Evolutionary conservation across 2,329 filamentous ascomycete genomes (phyloP), one percentile per base, ranked within the genome.

Genomic region (Aspergillus floridensis): DNA sequence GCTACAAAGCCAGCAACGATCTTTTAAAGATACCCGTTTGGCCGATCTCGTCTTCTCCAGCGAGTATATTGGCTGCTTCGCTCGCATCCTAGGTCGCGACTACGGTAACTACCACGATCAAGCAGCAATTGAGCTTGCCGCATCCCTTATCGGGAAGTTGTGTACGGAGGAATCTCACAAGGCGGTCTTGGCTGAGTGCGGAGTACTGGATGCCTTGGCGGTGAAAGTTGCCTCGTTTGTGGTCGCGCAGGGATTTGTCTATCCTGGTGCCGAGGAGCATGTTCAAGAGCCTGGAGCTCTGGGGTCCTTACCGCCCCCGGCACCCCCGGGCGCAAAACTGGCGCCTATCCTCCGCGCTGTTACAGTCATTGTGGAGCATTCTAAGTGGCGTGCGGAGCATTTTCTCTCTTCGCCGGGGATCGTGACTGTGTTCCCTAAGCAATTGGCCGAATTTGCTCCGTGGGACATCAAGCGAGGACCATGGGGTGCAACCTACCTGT

Each of bases 121-220:
- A 66, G 81, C 79, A 71, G 63, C 74, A 46, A 76, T 76, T 60
- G 74, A 72, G 54, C 62, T 79, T 41, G 77, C 80, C 50, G 73
- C 76, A 16, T 69, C 72, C 16, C 76, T 88, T 41, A 79, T 88
- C 41, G 77, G 79, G n/a, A 83, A 83, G 64, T 78, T 84, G n/a
- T 95, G 91, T 70, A 82, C 80, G 19, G 85, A 89, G 62, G 87
- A 92, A 60, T 77, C 78, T 11, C 87, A 95, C 62, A 91, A 90
- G 74, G 84, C 85, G 61, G 78, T 84, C n/a, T 77, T 98, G 57
- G 85, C 90, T 11, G 87, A 88, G 41, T 82, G 81, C 11, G 90
- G 91, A 5, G 82, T 96, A 26, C 79, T 98, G 35, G 91, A 96
- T 75, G 85, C 88, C 12, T 81, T 98, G 29, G 89, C 91, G 26